Base-by-base conservation (phyloP, 1,139 yeast species). In the Geotrichum armillariae region DNA sequence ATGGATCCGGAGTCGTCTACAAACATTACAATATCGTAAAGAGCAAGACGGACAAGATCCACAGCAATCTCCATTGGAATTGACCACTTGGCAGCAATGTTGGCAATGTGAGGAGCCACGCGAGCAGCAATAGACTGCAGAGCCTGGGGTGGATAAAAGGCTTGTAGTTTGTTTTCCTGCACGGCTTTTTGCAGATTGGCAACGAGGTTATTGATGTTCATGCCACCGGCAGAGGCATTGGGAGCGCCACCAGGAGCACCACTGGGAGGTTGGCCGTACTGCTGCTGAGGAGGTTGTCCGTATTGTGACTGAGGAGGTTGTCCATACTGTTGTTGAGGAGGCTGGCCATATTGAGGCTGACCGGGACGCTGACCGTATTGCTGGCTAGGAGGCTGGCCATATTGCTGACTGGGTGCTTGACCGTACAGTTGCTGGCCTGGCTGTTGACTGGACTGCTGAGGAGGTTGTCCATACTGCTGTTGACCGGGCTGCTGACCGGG, bases 1-100 rank as follows among this genome's bases (percentile, higher is more conserved):
- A 66, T 66, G 27, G 69, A 66, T 5, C 70, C 70, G 9, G 69
- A 65, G 50, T 66, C 70, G 47, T 66, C 70, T 25, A 65, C 63
- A 46, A 58, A 66, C 17, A 66, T 52, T 27, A 66, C 63, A 50
- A 66, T 60, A 49, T 66, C 70, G 53, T 66, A 66, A 11, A 66
- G 59, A 7, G 70, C 65, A 33, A 66, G 56, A 6, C 66, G 60
- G 33, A 63, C 63, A 18, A 64, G 51, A 50, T 66, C 69, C 22
- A 57, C 59, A 11, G 69, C 69, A 41, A 66, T 53, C 53, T 65
- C 68, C 55, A 57, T 56, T 11, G 69, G 68, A 39, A 66, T 58
- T 11, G 57, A 46, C 69, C 69, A 66, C 18, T 52, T 53, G 36
- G 57, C 58, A 12, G 63, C 56, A 32, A 66, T 53, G 17, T 53